Conservation (phyloP, 129 eudicot genomes). For the Apium graveolens region DNA sequence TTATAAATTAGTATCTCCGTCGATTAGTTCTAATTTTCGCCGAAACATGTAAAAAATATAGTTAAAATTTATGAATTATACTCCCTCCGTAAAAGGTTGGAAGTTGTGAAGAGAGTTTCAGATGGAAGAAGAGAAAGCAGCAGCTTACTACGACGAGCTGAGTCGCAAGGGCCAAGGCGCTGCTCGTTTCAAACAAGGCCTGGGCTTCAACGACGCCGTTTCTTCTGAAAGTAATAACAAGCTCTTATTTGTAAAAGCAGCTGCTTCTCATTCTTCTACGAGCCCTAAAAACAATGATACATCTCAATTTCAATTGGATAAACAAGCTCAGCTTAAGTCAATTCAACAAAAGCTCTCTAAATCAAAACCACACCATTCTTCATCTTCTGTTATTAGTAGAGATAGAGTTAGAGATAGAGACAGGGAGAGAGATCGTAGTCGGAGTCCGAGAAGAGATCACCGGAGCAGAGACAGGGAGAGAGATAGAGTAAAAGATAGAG, state of each 20-base stretch:
- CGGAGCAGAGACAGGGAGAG: constrained; percentile 23
- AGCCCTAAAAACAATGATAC: constrained; percentile 28
- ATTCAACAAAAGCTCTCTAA: constrained; percentile 60
- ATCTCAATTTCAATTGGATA: constrained; percentile 26
- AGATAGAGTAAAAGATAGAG: neutral
- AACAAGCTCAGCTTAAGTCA: constrained; percentile 49
- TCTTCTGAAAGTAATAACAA: constrained; percentile 46
- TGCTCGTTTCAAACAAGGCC: constrained; percentile 92
- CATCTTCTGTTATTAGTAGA: constrained; percentile 26
- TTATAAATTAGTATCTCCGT: too few relatives aligned
- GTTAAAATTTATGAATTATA: too few relatives aligned
- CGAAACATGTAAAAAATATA: too few relatives aligned
- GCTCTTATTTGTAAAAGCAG: constrained; percentile 69
- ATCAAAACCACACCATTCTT: constrained; percentile 24
- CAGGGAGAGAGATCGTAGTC: constrained; percentile 37
- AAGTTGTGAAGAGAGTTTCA: too few relatives aligned
- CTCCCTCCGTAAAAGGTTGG: too few relatives aligned
- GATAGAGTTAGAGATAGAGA: constrained; percentile 8
- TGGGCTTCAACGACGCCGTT: constrained; percentile 63
- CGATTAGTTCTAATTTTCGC: too few relatives aligned
- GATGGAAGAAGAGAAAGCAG: constrained; percentile 94
- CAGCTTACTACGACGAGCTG: constrained; percentile 90
- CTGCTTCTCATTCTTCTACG: constrained; percentile 5
- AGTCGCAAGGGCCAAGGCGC: constrained; percentile 87
- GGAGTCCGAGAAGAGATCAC: too few relatives aligned